Evolutionary conservation across 495 filamentous ascomycete genomes (phyloP).

Genomic region (Pyrenula massariospora): DNA sequence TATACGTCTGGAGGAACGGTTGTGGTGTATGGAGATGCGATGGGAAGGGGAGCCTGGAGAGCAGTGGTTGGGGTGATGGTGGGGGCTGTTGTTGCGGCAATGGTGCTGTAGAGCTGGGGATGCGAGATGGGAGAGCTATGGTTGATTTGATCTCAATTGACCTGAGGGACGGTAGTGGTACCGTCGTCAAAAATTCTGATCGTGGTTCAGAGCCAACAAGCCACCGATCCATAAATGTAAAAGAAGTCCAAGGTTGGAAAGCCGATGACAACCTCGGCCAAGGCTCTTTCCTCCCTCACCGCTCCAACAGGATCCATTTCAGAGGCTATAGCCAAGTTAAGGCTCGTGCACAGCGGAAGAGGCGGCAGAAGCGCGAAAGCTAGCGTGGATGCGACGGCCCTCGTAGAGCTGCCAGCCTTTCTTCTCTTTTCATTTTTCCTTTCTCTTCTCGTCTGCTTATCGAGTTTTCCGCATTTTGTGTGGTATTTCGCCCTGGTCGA

Average conservation of each 20-base stretch:
- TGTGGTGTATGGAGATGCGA: slow-evolving; percentile 3
- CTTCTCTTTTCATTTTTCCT: neutral
- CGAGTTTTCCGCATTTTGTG: neutral
- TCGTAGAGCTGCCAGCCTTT: neutral
- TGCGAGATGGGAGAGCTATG: too few relatives aligned
- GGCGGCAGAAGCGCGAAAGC: neutral
- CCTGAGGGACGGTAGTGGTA: too few relatives aligned
- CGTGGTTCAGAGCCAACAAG: too few relatives aligned
- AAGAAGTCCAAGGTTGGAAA: too few relatives aligned
- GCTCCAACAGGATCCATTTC: too few relatives aligned
- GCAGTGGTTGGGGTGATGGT: neutral
- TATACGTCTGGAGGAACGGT: neutral
- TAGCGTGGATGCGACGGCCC: neutral
- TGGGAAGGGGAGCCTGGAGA: slow-evolving; percentile 24
- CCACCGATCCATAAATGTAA: too few relatives aligned
- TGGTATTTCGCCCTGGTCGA: too few relatives aligned
- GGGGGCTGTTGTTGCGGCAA: neutral
- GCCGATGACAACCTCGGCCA: too few relatives aligned
- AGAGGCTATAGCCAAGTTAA: neutral
- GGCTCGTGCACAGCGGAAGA: neutral
- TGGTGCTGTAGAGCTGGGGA: neutral
- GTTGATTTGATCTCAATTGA: too few relatives aligned
- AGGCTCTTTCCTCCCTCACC: too few relatives aligned
- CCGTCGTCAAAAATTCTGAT: too few relatives aligned
- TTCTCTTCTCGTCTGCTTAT: neutral